Percentiles rank a stretch among this genome's conserved stretches.
phyloP scores from a whole-genome alignment of 495 filamentous ascomycete species.

The Neurospora sp. region DNA sequence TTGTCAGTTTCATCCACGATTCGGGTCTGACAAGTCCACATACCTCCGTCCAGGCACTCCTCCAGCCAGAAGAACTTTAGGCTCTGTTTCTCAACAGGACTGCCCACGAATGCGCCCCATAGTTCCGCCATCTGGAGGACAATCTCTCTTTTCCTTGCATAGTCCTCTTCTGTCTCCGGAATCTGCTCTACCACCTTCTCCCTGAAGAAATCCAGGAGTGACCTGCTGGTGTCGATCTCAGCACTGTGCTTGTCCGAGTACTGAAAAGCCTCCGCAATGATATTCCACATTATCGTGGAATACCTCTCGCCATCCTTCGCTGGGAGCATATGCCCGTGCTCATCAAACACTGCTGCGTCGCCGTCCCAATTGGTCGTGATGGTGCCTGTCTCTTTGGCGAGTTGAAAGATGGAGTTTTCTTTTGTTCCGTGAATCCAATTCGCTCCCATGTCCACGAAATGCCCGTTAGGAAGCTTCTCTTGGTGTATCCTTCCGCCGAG shows the following conservation, averaged over 20 bases:
- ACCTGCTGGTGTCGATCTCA: slow-evolving; percentile 53
- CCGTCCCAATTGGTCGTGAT: slow-evolving; percentile 48
- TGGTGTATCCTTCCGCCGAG: slow-evolving; percentile 70
- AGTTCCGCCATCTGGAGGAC: slow-evolving; percentile 57
- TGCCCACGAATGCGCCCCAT: slow-evolving; percentile 88
- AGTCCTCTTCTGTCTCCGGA: slow-evolving; percentile 34
- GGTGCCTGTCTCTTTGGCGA: slow-evolving; percentile 62
- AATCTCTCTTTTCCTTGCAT: slow-evolving; percentile 37
- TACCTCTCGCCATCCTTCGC: slow-evolving; percentile 41
- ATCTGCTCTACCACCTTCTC: slow-evolving; percentile 47
- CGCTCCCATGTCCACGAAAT: slow-evolving; percentile 58
- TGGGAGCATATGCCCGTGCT: slow-evolving; percentile 49
- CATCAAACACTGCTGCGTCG: slow-evolving; percentile 48
- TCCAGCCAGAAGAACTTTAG: slow-evolving; percentile 92
- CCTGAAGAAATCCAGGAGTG: slow-evolving; percentile 69
- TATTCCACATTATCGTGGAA: slow-evolving; percentile 62
- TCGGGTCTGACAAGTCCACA: slow-evolving; percentile 14
- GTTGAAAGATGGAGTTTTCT: slow-evolving; percentile 71
- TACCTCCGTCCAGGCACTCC: slow-evolving; percentile 83
- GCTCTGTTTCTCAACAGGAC: slow-evolving; percentile 65
- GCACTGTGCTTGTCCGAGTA: slow-evolving; percentile 60
- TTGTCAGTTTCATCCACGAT: neutral
- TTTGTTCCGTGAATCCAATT: slow-evolving; percentile 94
- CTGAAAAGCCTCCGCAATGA: slow-evolving; percentile 67
- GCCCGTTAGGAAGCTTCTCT: slow-evolving; percentile 34